A percentile compares a stretch with the other conserved stretches of the same genome.
Conservation (phyloP, 73 alveolate genomes). For the Symbiodinium natans region DNA sequence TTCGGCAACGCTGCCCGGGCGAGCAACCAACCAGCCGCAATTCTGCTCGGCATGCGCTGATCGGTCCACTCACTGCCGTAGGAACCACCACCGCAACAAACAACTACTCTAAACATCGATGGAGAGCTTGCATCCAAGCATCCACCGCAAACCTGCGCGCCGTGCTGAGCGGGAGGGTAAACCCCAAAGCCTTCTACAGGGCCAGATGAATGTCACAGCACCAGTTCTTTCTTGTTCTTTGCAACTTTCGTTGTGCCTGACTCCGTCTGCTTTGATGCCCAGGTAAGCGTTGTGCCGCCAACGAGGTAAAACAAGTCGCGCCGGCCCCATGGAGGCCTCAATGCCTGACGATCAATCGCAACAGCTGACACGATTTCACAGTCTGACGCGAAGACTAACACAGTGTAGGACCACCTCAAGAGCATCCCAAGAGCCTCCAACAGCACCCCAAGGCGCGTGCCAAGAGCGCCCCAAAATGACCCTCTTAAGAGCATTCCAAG, state of each 20-base stretch:
- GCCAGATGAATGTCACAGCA: not conserved
- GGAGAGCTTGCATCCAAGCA: too few relatives aligned
- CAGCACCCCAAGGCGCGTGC: too few relatives aligned
- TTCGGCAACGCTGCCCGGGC: not conserved
- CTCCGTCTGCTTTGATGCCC: not conserved
- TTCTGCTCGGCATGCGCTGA: too few relatives aligned
- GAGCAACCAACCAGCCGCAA: not conserved
- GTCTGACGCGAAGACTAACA: too few relatives aligned
- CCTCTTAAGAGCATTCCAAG: too few relatives aligned
- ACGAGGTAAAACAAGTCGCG: not conserved
- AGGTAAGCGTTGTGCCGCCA: not conserved
- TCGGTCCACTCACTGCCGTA: too few relatives aligned
- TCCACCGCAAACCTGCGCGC: not conserved
- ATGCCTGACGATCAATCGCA: not conserved
- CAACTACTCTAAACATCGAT: not conserved
- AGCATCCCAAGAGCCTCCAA: too few relatives aligned
- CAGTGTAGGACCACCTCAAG: too few relatives aligned
- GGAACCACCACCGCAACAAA: too few relatives aligned
- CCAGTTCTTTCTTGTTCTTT: not conserved
- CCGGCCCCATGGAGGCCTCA: not conserved
- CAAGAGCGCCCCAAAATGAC: too few relatives aligned
- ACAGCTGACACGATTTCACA: too few relatives aligned
- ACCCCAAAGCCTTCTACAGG: not conserved
- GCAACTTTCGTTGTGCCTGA: not conserved
- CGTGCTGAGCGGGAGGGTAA: conserved; percentile 1